Base-by-base conservation (phyloP, 768 basidiomycete species). In the Tylopilus felleus region DNA sequence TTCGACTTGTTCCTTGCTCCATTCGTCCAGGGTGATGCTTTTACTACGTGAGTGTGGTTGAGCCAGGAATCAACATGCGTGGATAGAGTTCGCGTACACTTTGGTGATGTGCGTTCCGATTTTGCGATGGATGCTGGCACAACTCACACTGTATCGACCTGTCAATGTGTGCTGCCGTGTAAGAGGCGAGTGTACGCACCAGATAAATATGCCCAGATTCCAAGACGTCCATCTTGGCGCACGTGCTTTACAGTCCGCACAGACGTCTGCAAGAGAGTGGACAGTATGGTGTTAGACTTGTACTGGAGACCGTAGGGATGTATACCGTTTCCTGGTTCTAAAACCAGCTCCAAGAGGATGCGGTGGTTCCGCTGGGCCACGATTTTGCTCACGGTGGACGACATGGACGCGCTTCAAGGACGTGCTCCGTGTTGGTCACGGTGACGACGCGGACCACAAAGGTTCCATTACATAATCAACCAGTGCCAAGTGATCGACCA, bases 91-190 rank as follows among this genome's bases (percentile, higher is more conserved):
- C 28, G 77, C 82, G 67, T 77, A 94, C 92, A 98, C 90, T 83
- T 97, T 94, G 0, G 89, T 84, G 60, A 93, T 78, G 68, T 98
- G 95, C 5, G 92, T 95, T 2, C 95, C 95, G 54, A 98, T 86
- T 76, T 95, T 96, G 49, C 95, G 81, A 74, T 98, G 95, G 47
- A 96, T 83, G 54, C 88, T 88, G 16, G 95, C 95, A 67, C 95
- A 98, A 60, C 81, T 82, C 40, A 93, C 78, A 63, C 93, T 94
- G 56, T 33, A n/a, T 33, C 58, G 48, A 47, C 35, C 29, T 41
- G 47, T 57, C 28, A 55, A 57, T 55, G 31, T 52, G 40, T 46
- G 45, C 29, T 43, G 17, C 45, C 45, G 14, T 60, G 23, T 29
- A n/a, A 8, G 25, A 16, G 35, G 23, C 13, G 43, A 28, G 16